These are phyloP conservation scores for Nothophoma quercina DNA, from an alignment of 2,329 filamentous ascomycete species.

Conservation along the genomic window DNA sequence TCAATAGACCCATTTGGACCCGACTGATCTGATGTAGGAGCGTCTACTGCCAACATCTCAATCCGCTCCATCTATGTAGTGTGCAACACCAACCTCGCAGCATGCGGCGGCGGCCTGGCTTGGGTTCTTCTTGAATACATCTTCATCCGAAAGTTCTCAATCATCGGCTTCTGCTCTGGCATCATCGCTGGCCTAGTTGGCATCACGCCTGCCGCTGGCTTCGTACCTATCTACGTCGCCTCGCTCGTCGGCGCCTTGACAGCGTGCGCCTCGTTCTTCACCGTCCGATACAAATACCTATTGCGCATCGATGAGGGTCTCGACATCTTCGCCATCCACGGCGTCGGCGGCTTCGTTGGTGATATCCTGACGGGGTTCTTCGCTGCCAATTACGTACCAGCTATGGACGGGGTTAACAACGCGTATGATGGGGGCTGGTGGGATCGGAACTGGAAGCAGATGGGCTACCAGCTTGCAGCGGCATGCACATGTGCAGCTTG, in stretches of 20 bases:
- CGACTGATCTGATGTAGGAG: slow-evolving; percentile 19
- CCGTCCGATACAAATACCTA: slow-evolving; percentile 58
- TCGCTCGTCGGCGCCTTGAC: slow-evolving; percentile 63
- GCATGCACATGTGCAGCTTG: slow-evolving; percentile 64
- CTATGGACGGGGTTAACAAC: slow-evolving; percentile 60
- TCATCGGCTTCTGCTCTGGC: slow-evolving; percentile 62
- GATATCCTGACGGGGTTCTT: slow-evolving; percentile 66
- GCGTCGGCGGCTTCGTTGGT: slow-evolving; percentile 66
- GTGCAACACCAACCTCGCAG: slow-evolving; percentile 67
- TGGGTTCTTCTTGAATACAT: slow-evolving; percentile 64
- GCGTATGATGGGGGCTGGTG: slow-evolving; percentile 60
- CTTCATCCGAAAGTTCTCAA: slow-evolving; percentile 58
- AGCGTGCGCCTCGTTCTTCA: slow-evolving; percentile 56
- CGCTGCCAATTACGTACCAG: slow-evolving; percentile 58
- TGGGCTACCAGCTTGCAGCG: slow-evolving; percentile 65
- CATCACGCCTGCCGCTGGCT: slow-evolving; percentile 66
- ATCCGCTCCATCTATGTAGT: slow-evolving; percentile 63
- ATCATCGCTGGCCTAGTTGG: slow-evolving; percentile 65
- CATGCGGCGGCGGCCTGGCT: slow-evolving; percentile 61
- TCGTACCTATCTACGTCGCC: slow-evolving; percentile 60
- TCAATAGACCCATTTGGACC: neutral
- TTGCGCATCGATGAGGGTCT: slow-evolving; percentile 65
- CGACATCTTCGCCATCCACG: slow-evolving; percentile 68
- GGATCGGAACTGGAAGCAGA: slow-evolving; percentile 62
- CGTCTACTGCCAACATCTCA: slow-evolving; percentile 58